Evolutionary conservation across 768 basidiomycete genomes (phyloP).

Genomic region (Fibroporia radiculosa): DNA sequence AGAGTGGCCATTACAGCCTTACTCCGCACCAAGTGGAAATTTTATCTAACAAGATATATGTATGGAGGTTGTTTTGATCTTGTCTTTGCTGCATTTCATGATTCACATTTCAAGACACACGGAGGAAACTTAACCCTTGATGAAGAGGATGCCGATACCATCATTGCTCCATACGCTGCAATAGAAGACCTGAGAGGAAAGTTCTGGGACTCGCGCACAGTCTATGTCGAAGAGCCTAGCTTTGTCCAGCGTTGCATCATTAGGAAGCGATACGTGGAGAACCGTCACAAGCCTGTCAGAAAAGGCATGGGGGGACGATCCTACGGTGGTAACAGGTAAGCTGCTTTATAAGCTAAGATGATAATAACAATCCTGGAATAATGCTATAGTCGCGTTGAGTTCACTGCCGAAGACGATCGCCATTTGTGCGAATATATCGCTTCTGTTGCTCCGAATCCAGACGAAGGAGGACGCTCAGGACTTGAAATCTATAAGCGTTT

Average conservation of each 20-base stretch:
- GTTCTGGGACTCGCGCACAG: slow-evolving; percentile 3
- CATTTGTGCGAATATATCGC: slow-evolving; percentile 2
- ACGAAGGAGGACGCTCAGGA: slow-evolving; percentile 1
- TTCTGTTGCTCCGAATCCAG: slow-evolving; percentile 1
- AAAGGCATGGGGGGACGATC: slow-evolving; percentile 6
- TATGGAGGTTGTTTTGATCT: neutral
- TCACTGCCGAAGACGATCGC: slow-evolving; percentile 2
- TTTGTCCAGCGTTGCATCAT: slow-evolving; percentile 12
- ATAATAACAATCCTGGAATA: neutral
- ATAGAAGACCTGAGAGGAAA: neutral
- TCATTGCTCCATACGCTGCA: slow-evolving; percentile 6
- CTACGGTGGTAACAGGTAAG: neutral
- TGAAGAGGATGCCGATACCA: slow-evolving; percentile 8
- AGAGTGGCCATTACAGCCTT: neutral
- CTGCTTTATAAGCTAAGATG: neutral
- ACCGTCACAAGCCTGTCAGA: neutral
- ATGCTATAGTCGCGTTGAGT: neutral
- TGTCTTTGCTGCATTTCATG: neutral
- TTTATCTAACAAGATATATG: neutral
- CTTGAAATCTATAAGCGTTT: slow-evolving; percentile 1
- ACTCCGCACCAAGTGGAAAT: neutral
- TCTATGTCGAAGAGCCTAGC: slow-evolving; percentile 5
- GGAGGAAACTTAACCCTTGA: slow-evolving; percentile 5
- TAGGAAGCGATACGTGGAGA: neutral
- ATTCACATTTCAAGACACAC: slow-evolving; percentile 3